Percentiles rank a stretch among this genome's conserved stretches.
phyloP scores from a whole-genome alignment of 371 early-diverging fungal species.

The Lichtheimia corymbifera region DNA sequence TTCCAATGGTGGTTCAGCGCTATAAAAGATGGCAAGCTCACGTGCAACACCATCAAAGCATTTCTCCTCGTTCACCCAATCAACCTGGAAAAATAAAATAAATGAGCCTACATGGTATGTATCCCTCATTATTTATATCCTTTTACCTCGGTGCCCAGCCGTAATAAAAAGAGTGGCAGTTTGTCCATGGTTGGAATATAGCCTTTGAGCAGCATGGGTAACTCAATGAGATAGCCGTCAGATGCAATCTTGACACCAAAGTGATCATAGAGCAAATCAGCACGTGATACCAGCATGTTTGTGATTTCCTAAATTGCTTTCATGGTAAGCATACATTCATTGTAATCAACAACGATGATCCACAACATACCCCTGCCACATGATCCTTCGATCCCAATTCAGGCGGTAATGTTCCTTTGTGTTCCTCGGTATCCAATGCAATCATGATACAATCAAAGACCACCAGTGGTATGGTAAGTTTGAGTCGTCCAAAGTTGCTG shows the following conservation, averaged over 20 bases:
- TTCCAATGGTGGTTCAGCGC: slow-evolving; percentile 65
- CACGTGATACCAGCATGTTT: slow-evolving; percentile 53
- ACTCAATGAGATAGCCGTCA: slow-evolving; percentile 57
- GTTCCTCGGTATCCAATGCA: slow-evolving; percentile 63
- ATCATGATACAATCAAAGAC: slow-evolving; percentile 68
- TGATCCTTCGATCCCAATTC: slow-evolving; percentile 51
- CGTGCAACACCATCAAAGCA: slow-evolving; percentile 76
- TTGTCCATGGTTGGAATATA: slow-evolving; percentile 84
- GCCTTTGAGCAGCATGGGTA: slow-evolving; percentile 80
- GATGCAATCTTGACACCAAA: slow-evolving; percentile 74
- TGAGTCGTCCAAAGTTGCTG: slow-evolving; percentile 80
- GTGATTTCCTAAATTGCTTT: slow-evolving; percentile 44
- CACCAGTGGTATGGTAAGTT: slow-evolving; percentile 60
- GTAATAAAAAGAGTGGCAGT: slow-evolving; percentile 79
- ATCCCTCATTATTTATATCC: background rate
- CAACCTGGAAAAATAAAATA: slow-evolving; percentile 48
- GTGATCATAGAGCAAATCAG: slow-evolving; percentile 86
- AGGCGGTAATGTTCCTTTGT: slow-evolving; percentile 41
- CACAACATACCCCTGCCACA: slow-evolving; percentile 54
- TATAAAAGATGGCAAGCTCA: slow-evolving; percentile 80
- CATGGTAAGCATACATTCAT: too few species aligned
- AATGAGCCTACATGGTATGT: background rate
- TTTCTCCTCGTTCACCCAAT: slow-evolving; percentile 80
- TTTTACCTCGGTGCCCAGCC: slow-evolving; percentile 74
- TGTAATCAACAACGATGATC: background rate